Conservation (phyloP, 2,329 filamentous ascomycete genomes). For the Aspergillus fischeri region DNA sequence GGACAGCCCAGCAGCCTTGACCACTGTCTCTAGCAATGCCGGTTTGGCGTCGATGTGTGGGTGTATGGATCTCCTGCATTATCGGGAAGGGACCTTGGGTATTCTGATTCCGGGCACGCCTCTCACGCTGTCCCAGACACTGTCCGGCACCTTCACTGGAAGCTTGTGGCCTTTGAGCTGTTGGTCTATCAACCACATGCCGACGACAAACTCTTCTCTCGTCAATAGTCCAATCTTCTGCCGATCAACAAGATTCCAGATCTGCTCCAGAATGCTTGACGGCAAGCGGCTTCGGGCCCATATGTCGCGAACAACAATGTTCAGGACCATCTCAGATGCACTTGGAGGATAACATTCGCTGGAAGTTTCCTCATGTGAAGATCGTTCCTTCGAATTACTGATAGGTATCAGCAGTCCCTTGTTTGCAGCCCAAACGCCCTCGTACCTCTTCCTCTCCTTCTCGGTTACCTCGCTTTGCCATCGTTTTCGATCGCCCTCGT, state of each 20-base stretch:
- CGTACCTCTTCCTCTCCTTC: conserved; percentile 45
- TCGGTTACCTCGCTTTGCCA: conserved; percentile 44
- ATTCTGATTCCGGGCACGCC: conserved; percentile 37
- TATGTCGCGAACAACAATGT: conserved; percentile 46
- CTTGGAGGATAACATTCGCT: conserved; percentile 19
- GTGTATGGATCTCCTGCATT: conserved; percentile 2
- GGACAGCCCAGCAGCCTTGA: not conserved
- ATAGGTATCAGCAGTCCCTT: conserved; percentile 37
- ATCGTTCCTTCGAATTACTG: conserved; percentile 8
- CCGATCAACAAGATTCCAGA: conserved; percentile 45
- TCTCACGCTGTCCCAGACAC: conserved; percentile 45
- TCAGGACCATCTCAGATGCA: conserved; percentile 39
- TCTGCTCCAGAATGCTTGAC: conserved; percentile 34
- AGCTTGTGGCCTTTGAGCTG: conserved; percentile 45
- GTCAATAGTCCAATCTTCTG: conserved; percentile 35
- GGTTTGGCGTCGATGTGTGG: not conserved
- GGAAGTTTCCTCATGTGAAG: conserved; percentile 5
- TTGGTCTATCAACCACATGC: conserved; percentile 50
- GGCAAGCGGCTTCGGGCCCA: conserved; percentile 46
- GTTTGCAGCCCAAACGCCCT: conserved; percentile 50
- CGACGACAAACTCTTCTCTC: conserved; percentile 47
- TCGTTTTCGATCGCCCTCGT: conserved; percentile 45
- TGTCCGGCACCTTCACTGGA: conserved; percentile 42
- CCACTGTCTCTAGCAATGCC: not conserved
- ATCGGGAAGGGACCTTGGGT: not conserved